phyloP scores from a whole-genome alignment of 2,329 filamentous ascomycete genomes.

The Diaporthe australafricana region DNA sequence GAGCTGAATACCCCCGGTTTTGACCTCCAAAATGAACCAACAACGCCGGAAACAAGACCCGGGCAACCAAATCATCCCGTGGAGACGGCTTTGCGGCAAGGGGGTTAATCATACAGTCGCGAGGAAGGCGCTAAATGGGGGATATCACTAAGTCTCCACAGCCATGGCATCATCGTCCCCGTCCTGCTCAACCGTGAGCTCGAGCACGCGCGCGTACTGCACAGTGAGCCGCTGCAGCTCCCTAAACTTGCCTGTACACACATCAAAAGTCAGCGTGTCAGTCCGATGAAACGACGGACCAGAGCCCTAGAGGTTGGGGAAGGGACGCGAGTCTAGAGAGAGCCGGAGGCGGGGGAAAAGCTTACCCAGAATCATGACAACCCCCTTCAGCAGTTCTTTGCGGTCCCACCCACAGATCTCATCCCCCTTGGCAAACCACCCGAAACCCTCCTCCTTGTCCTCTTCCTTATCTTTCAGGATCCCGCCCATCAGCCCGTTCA shows the following conservation, averaged over 20 bases:
- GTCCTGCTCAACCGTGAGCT: slow-evolving; percentile 63
- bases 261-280: slow-evolving; percentile 46
- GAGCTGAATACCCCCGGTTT: background rate
- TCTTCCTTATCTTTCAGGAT: slow-evolving; percentile 66
- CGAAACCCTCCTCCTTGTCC: slow-evolving; percentile 59
- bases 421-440: slow-evolving; percentile 75
- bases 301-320: background rate
- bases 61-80: background rate
- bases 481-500: slow-evolving; percentile 84
- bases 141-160: slow-evolving; percentile 46
- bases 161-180: slow-evolving; percentile 57
- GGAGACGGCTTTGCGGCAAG: background rate
- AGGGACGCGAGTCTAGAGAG: background rate
- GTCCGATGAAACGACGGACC: background rate
- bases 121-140: too few species aligned
- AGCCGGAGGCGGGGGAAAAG: slow-evolving; percentile 39
- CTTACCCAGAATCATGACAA: slow-evolving; percentile 92
- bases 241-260: slow-evolving; percentile 83
- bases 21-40: background rate
- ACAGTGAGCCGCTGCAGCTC: slow-evolving; percentile 95
- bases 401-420: slow-evolving; percentile 92
- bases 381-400: slow-evolving; percentile 87
- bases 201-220: slow-evolving; percentile 88
- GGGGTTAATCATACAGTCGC: background rate
- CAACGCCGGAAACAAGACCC: slow-evolving; percentile 9